These are phyloP conservation scores for Gigaspora rosea DNA, from an alignment of 192 early-diverging fungal genomes.

Conservation along the genomic window DNA sequence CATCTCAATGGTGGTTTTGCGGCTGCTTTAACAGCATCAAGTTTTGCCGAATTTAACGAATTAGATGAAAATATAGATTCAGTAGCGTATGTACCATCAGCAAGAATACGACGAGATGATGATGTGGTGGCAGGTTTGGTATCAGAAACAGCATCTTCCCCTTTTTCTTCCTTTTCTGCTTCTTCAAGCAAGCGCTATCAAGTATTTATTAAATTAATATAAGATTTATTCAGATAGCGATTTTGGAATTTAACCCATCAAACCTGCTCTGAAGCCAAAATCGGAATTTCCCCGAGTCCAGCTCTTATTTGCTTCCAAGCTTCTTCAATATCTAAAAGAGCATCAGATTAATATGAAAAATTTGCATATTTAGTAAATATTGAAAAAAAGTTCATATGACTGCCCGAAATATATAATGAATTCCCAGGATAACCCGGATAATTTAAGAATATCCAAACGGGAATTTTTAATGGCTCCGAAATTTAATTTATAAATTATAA, in stretches of 20 bases:
- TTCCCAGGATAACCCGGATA: too few species aligned
- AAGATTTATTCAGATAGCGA: neutral
- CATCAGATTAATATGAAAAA: neutral
- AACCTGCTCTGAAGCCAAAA: constrained; percentile 88
- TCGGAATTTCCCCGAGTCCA: constrained; percentile 89
- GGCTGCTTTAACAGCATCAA: constrained; percentile 56
- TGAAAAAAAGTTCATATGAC: neutral
- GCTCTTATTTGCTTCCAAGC: constrained; percentile 81
- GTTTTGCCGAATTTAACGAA: constrained; percentile 43
- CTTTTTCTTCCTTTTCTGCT: constrained; percentile 55
- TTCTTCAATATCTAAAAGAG: constrained; percentile 68
- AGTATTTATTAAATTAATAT: neutral
- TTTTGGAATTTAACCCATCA: neutral
- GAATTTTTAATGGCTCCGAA: too few species aligned
- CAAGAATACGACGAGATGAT: constrained; percentile 78
- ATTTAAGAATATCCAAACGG: too few species aligned
- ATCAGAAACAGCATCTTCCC: constrained; percentile 38
- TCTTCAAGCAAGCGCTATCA: constrained; percentile 68
- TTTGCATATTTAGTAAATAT: neutral
- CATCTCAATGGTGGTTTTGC: constrained; percentile 73
- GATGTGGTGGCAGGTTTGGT: constrained; percentile 38
- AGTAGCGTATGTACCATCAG: constrained; percentile 98
- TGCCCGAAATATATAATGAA: too few species aligned
- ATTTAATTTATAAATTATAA: neutral
- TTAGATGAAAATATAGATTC: constrained; percentile 81